Evolutionary conservation across 352 stramenopile genomes (phyloP), one percentile per base, ranked within the genome.

Genomic region (Phytophthora sp.): DNA sequence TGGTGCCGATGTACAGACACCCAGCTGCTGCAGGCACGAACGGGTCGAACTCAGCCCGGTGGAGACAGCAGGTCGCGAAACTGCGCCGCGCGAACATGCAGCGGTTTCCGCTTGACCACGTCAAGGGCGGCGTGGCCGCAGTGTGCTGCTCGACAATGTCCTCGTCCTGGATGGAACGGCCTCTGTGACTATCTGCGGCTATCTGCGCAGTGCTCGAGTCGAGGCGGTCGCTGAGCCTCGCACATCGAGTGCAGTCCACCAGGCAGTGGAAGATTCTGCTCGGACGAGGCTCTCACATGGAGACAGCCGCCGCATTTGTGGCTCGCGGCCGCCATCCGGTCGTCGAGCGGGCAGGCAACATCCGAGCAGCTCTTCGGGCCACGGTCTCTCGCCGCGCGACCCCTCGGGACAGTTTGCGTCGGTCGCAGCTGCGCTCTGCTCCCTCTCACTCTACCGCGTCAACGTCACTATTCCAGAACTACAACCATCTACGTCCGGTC

Each of bases 301-400:
- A 63, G n/a, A 50, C 18, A 20, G n/a, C 54, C 20, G 54, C 39
- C 6, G 32, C 54, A 58, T 65, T 58, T 65, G 56, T 65, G 56
- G 56, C 56, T 52, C 4, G 21, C 30, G 30, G n/a, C 21, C 39
- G 15, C 28, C 56, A 58, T 53, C 24, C 30, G 48, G 30, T 59
- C 23, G 53, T 61, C 8, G 5, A 46, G 41, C 53, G 38, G 31
- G 18, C 20, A 41, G 37, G 15, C 15, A 41, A 45, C 34, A 41
- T 58, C 41, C 41, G 30, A 53, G 26, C 50, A 58, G 30, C 53
- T 52, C 53, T 53, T 62, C 37, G 46, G 56, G 45, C 57, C 56
- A 65, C 56, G 44, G 8, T n/a, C 4, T 15, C 6, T 10, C 54
- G 52, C 24, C 15, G 27, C 9, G 21, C 4, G 21, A 3, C 9